A percentile compares a stretch with the other conserved stretches of the same genome.
phyloP scores from a whole-genome alignment of 176 grass and related monocot genomes.

The Juncus effusus region DNA sequence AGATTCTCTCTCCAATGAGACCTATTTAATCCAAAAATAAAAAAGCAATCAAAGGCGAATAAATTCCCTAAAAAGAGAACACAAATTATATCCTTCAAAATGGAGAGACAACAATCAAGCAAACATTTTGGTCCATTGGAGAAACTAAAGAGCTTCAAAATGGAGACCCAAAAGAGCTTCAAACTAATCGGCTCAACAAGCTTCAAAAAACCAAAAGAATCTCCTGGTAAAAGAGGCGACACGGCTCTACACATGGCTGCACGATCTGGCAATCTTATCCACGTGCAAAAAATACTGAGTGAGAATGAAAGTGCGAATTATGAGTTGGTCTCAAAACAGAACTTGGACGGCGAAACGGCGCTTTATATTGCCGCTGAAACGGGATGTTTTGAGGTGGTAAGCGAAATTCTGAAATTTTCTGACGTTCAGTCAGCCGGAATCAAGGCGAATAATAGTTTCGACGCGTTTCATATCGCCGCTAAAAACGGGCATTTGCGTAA shows the following conservation, averaged over 20 bases:
- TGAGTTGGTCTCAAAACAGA: constrained; percentile 51
- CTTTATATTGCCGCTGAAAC: constrained; percentile 81
- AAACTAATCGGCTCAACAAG: constrained; percentile 27
- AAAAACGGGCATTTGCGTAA: constrained; percentile 92
- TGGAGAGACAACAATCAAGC: constrained; percentile 83
- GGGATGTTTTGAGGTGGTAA: constrained; percentile 61
- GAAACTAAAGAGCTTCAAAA: constrained; percentile 36
- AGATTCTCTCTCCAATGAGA: constrained; percentile 18
- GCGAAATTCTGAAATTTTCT: constrained; percentile 62
- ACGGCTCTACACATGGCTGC: constrained; percentile 63
- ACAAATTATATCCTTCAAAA: constrained; percentile 39
- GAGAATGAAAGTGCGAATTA: constrained; percentile 27
- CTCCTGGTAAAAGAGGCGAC: constrained; percentile 80
- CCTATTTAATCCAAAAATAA: constrained; percentile 8
- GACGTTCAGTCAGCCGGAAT: constrained; percentile 61
- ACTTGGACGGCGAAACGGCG: constrained; percentile 77
- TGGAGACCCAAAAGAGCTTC: constrained; percentile 79
- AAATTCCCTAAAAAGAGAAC: constrained; percentile 7
- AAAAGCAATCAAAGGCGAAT: constrained; percentile 8
- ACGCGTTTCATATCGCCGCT: constrained; percentile 82
- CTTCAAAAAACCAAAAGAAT: constrained; percentile 72
- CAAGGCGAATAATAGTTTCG: constrained; percentile 74
- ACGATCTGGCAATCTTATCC: constrained; percentile 58
- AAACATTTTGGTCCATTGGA: constrained; percentile 49
- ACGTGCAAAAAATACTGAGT: constrained; percentile 58